Evolutionary conservation across 257 asterid genomes (phyloP), one percentile per base, ranked within the genome.

Genomic region (Scutellaria minor): DNA sequence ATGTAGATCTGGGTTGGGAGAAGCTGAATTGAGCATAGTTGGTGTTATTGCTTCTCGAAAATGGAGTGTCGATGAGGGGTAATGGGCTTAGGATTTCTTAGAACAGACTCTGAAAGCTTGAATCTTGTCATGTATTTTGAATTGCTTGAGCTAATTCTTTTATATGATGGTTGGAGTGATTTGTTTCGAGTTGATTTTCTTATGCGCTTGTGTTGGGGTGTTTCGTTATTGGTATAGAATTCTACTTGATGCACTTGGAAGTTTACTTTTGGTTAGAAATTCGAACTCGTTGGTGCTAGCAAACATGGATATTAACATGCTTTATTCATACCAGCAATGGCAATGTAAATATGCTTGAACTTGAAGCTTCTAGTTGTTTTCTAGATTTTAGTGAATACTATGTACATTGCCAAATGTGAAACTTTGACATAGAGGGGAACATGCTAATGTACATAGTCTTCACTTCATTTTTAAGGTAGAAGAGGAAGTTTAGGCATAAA

Each of bases 1-100:
- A 70, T 73, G 81, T 64, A 80, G 87, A 80, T 85, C 85, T 80
- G 65, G 72, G 47, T 66, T 70, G 73, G 62, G 67, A 41, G 64
- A 62, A 68, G 24, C 57, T 80, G 74, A 75, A 53, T 64, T 42
- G 54, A 40, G 69, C 50, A 15, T 61, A 41, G 40, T 75, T 69
- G 78, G 67, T 9, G 46, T 75, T 46, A 18, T 67, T 60, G 18
- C n/a, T 75, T 58, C 14, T 73, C 22, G 14, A 8, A 69, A 55
- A 8, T 4, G 18, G 35, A 22, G 22, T 8, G 44, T 8, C 8
- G 5, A 10, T 8, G 18, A 66, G 54, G 67, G 72, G 60, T 66
- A 10, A 4, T 22, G 14, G 44, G 41, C 40, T 27, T 74, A 5
- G 57, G 48, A 41, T 44, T 10, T 15, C 40, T 51, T 64, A 15